Evolutionary conservation across 1,284 basidiomycete species (phyloP).

Genomic region (Ustilago sp.): DNA sequence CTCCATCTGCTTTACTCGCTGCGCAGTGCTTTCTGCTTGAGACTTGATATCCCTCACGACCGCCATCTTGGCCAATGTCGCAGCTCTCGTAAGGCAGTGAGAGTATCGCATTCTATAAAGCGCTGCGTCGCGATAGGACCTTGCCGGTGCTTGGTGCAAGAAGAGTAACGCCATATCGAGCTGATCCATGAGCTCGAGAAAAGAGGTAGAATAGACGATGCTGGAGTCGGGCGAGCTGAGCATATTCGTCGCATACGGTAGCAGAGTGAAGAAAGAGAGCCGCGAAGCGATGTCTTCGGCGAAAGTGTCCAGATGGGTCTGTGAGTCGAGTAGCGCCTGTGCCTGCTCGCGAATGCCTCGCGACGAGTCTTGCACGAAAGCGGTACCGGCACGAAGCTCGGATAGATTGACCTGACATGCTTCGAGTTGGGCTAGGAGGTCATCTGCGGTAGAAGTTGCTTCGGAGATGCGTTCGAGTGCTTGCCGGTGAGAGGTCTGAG

Average conservation of each 20-base stretch:
- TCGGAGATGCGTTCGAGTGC: conserved; percentile 41
- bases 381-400: conserved; percentile 59
- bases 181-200: conserved; percentile 60
- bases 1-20: conserved; percentile 38
- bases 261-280: conserved; percentile 63
- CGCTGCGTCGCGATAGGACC: conserved; percentile 54
- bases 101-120: conserved; percentile 65
- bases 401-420: conserved; percentile 56
- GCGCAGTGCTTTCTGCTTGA: conserved; percentile 12
- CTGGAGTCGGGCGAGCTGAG: conserved; percentile 52
- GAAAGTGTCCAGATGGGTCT: conserved; percentile 54
- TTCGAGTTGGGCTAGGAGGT: conserved; percentile 52
- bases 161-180: conserved; percentile 62
- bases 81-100: conserved; percentile 58
- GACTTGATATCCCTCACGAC: conserved; percentile 35
- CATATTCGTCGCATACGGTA: conserved; percentile 58
- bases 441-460: conserved; percentile 44
- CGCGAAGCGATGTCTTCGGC: conserved; percentile 51
- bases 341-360: conserved; percentile 63
- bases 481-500: conserved; percentile 47
- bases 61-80: conserved; percentile 55
- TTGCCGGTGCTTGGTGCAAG: conserved; percentile 47
- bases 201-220: conserved; percentile 55
- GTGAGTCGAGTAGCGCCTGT: conserved; percentile 48
- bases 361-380: conserved; percentile 60